Evolutionary conservation across 2,329 filamentous ascomycete species (phyloP).

Genomic region (Phoma sp.): DNA sequence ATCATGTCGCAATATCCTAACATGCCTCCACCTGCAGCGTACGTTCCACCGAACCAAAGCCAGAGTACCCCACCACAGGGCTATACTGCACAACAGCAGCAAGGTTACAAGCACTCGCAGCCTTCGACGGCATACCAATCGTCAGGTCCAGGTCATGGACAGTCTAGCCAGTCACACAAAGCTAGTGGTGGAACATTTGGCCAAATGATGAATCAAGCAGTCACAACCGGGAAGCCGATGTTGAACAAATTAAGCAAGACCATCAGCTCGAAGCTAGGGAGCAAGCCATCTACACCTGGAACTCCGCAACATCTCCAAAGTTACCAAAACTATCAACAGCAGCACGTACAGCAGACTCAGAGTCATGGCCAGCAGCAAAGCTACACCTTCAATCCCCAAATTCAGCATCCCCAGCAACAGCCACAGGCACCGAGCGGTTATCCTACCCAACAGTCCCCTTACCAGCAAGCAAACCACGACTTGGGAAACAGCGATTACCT

Average conservation of each 20-base stretch:
- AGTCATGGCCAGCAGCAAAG: conserved; percentile 23
- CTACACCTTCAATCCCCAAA: conserved; percentile 24
- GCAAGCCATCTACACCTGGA: conserved; percentile 28
- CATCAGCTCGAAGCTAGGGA: conserved; percentile 43
- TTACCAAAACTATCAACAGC: conserved; percentile 42
- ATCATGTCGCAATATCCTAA: conserved; percentile 44
- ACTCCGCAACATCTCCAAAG: conserved; percentile 40
- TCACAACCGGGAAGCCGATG: conserved; percentile 46
- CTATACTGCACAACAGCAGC: conserved; percentile 29
- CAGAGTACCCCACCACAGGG: conserved; percentile 22
- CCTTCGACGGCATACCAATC: conserved; percentile 25
- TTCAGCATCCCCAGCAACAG: conserved; percentile 20
- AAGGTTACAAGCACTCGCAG: conserved; percentile 25
- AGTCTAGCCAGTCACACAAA: conserved; percentile 27
- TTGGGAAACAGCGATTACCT: conserved; percentile 39
- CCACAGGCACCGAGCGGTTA: conserved; percentile 27
- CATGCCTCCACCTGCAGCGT: conserved; percentile 36
- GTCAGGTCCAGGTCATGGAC: conserved; percentile 22
- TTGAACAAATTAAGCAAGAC: conserved; percentile 46
- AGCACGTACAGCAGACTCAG: conserved; percentile 31
- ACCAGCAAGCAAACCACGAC: conserved; percentile 31
- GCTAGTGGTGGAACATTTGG: conserved; percentile 32
- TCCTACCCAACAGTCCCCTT: conserved; percentile 36
- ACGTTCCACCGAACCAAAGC: conserved; percentile 33
- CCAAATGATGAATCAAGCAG: conserved; percentile 45